Conservation (phyloP, 139 green algal genomes). For the Volvox africanus region DNA sequence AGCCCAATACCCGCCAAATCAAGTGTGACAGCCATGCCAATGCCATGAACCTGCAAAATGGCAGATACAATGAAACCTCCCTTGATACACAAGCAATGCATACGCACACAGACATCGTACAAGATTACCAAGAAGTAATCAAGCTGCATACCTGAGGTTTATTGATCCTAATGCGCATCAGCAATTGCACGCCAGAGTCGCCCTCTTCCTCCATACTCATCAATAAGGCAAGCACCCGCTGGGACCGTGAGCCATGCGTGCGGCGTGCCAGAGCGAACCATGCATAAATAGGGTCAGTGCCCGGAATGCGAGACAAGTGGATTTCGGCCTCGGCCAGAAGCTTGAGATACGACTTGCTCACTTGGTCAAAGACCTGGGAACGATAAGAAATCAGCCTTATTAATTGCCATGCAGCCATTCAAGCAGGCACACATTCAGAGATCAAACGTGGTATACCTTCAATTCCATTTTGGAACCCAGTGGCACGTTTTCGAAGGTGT, state of each 20-base stretch:
- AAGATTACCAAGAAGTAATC: not conserved
- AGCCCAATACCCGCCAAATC: slow-evolving; percentile 74
- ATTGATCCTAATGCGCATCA: slow-evolving; percentile 77
- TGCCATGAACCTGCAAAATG: slow-evolving; percentile 36
- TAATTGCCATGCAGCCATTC: not conserved
- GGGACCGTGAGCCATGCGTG: not conserved
- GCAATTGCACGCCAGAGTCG: slow-evolving; percentile 61
- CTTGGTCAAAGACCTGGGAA: slow-evolving; percentile 41
- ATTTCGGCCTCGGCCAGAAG: slow-evolving; percentile 48
- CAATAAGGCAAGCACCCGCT: slow-evolving; percentile 37
- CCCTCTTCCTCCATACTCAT: slow-evolving; percentile 29
- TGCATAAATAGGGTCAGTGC: slow-evolving; percentile 76
- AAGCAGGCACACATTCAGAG: no score
- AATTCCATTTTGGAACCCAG: slow-evolving; percentile 54
- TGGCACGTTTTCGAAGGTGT: slow-evolving; percentile 58
- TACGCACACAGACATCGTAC: no score
- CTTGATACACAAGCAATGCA: no score
- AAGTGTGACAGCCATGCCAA: slow-evolving; percentile 67
- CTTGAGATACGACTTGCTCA: not conserved
- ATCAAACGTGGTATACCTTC: slow-evolving; percentile 18
- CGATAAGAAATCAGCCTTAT: not conserved
- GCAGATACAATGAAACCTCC: no score
- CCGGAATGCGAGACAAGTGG: slow-evolving; percentile 54
- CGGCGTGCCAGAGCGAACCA: slow-evolving; percentile 71
- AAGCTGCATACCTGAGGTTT: slow-evolving; percentile 52